Evolutionary conservation across 305 asterid genomes (phyloP).

Genomic region (Caryopteris hybrid): DNA sequence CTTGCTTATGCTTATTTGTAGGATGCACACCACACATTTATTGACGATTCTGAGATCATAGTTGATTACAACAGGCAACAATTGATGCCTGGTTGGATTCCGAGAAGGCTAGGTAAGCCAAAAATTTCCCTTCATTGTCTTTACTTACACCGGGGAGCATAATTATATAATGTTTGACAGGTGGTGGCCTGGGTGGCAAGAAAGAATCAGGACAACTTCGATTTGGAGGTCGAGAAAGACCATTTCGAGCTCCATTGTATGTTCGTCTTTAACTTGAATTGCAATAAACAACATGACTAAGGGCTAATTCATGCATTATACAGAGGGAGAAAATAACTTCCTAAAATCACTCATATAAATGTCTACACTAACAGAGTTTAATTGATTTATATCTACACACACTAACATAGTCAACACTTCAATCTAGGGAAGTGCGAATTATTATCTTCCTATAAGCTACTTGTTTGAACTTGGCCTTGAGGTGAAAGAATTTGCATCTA

Average conservation of each 20-base stretch:
- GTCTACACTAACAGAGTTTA: neutral
- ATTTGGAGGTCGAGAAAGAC: conserved; percentile 97
- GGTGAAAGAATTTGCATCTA: no score
- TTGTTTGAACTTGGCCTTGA: no score
- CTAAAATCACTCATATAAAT: neutral
- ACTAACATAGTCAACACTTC: neutral
- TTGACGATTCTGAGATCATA: conserved; percentile 81
- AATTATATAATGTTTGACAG: conserved; percentile 34
- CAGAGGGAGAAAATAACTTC: neutral
- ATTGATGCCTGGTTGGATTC: conserved; percentile 98
- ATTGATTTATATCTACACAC: neutral
- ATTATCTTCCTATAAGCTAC: no score
- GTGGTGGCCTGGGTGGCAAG: conserved; percentile 97
- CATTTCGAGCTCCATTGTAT: conserved; percentile 92
- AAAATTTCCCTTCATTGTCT: neutral
- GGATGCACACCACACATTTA: conserved; percentile 78
- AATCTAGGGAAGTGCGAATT: neutral
- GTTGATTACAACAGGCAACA: conserved; percentile 95
- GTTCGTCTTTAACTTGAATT: conserved; percentile 12
- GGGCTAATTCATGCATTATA: neutral
- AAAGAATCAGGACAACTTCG: conserved; percentile 98
- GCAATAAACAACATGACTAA: neutral
- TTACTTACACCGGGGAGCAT: conserved; percentile 6
- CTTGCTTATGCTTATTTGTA: conserved; percentile 18
- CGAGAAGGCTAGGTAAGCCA: conserved; percentile 81